phyloP scores from a whole-genome alignment of 176 grass and related monocot genomes.

The Ananas comosus region DNA sequence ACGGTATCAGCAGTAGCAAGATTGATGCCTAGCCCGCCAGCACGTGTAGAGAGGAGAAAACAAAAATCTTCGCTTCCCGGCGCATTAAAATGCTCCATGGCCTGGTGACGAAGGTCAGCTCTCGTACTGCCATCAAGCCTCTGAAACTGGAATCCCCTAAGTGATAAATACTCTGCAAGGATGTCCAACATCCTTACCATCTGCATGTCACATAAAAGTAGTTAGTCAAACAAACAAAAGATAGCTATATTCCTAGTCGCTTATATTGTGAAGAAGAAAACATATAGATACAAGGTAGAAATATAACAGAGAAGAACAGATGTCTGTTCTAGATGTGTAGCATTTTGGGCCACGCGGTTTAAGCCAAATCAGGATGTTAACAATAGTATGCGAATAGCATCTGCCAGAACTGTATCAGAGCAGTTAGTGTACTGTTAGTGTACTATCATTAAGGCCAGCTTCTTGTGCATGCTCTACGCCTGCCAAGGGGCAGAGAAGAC shows the following conservation, averaged over 20 bases:
- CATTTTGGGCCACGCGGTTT: no score
- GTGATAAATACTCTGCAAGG: constrained; percentile 86
- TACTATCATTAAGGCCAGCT: no score
- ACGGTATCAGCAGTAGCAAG: constrained; percentile 99
- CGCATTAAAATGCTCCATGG: constrained; percentile 99
- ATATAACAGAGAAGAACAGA: no score
- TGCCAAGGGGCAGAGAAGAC: no score
- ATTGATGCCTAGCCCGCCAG: constrained; percentile 98
- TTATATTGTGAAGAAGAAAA: constrained; percentile 1
- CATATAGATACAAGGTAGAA: not conserved
- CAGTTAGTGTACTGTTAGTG: no score
- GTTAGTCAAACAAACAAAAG: constrained; percentile 14
- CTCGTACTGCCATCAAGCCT: constrained; percentile 99
- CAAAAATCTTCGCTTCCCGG: constrained; percentile 98
- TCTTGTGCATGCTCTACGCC: no score
- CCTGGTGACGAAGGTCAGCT: constrained; percentile 93
- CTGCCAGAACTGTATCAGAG: no score
- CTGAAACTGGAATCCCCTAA: constrained; percentile 96
- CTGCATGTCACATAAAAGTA: constrained; percentile 33
- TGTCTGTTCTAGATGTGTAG: no score
- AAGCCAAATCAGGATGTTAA: no score
- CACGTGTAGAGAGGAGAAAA: constrained; percentile 95
- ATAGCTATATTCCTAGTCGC: constrained; percentile 1
- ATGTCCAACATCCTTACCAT: constrained; percentile 99
- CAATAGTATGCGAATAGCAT: no score